Percentiles rank a stretch among this genome's conserved stretches.
Conservation (phyloP, 176 grass and related monocot species). For the Dactylis glomerata region DNA sequence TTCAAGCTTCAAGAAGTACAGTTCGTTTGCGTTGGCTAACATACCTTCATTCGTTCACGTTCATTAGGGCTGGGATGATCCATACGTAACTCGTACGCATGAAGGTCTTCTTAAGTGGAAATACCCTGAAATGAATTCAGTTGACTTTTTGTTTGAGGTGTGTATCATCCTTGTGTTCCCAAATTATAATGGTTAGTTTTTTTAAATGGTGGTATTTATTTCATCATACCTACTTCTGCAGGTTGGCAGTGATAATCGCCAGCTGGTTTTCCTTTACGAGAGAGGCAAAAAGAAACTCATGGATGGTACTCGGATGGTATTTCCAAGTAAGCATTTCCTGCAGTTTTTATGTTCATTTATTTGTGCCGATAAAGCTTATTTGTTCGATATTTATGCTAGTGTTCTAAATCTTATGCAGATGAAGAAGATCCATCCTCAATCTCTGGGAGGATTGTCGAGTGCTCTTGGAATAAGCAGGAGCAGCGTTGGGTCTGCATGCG, state of each 20-base stretch:
- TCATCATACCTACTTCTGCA: constrained; percentile 31
- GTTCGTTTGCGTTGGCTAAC: constrained; percentile 28
- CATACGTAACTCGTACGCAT: constrained; percentile 93
- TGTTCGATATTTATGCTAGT: constrained; percentile 8
- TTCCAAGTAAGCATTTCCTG: constrained; percentile 40
- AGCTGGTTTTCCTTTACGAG: constrained; percentile 78
- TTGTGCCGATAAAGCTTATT: not conserved
- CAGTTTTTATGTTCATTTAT: constrained; percentile 22
- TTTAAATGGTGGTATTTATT: constrained; percentile 18
- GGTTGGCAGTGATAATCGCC: constrained; percentile 55
- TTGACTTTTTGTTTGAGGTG: constrained; percentile 97
- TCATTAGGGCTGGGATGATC: constrained; percentile 94
- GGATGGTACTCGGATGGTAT: constrained; percentile 57
- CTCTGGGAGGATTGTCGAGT: constrained; percentile 80
- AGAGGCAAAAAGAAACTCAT: constrained; percentile 87
- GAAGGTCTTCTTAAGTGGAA: constrained; percentile 98
- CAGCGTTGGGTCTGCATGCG: constrained; percentile 77
- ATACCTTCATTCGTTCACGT: constrained; percentile 3
- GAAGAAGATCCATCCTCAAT: constrained; percentile 47
- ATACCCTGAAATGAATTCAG: constrained; percentile 93
- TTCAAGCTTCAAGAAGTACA: not conserved
- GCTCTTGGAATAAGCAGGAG: constrained; percentile 68
- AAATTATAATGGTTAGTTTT: constrained; percentile 10
- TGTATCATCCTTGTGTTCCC: not conserved
- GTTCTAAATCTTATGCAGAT: constrained; percentile 33